phyloP scores from a whole-genome alignment of 192 early-diverging fungal genomes.

The Thamnidium elegans region DNA sequence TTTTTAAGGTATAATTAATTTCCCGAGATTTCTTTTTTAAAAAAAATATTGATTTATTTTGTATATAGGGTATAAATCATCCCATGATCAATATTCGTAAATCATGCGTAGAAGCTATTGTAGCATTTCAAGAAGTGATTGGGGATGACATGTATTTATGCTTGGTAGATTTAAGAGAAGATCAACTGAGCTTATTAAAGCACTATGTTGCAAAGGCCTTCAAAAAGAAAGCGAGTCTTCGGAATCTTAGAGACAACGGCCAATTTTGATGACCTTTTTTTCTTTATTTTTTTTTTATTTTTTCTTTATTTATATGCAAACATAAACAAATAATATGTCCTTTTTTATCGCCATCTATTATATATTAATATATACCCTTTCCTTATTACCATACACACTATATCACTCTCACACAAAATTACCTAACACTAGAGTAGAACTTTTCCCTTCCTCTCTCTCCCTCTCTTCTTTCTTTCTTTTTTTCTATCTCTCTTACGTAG shows the following conservation, averaged over 20 bases:
- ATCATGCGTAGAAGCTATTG: constrained; percentile 36
- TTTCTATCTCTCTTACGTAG: too few relatives aligned
- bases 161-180: constrained; percentile 34
- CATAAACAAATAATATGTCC: constrained; percentile 7
- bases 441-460: too few relatives aligned
- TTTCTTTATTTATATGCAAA: not conserved
- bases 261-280: constrained; percentile 10
- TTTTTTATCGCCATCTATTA: constrained; percentile 1
- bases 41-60: not conserved
- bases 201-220: constrained; percentile 33
- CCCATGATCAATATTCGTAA: constrained; percentile 30
- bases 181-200: constrained; percentile 34
- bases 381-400: too few relatives aligned
- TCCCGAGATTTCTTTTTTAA: not conserved
- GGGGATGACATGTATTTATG: constrained; percentile 29
- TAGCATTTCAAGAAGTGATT: constrained; percentile 36
- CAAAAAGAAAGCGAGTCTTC: constrained; percentile 33
- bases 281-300: not conserved
- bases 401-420: too few relatives aligned
- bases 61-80: constrained; percentile 30
- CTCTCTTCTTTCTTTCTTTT: too few relatives aligned
- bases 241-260: constrained; percentile 20
- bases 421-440: too few relatives aligned
- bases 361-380: constrained; percentile 1
- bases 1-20: constrained; percentile 25